Percentiles rank a stretch among this genome's conserved stretches.
Evolutionary conservation across 2,329 filamentous ascomycete genomes (phyloP).

Genomic region (Fusarium sp.): DNA sequence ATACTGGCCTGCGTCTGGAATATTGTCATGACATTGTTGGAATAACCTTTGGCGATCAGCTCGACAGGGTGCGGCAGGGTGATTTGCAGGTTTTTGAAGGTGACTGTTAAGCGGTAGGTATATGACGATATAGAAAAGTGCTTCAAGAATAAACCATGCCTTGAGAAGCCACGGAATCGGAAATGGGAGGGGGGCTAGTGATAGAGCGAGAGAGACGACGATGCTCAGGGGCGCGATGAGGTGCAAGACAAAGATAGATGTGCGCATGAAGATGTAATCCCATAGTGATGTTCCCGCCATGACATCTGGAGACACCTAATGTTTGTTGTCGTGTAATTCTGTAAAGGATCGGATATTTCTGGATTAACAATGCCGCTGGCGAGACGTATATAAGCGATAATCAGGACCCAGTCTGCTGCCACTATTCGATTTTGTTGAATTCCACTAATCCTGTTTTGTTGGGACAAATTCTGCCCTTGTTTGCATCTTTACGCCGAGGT

Average conservation of each 20-base stretch:
- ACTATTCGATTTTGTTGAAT: constrained; percentile 1
- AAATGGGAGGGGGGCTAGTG: constrained; percentile 39
- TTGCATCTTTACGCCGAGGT: background rate
- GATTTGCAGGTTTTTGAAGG: constrained; percentile 61
- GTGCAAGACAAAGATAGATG: constrained; percentile 58
- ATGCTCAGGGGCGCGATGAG: constrained; percentile 60
- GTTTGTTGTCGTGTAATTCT: background rate
- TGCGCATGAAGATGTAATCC: constrained; percentile 52
- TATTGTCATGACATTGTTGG: constrained; percentile 58
- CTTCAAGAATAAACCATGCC: constrained; percentile 59
- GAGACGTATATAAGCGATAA: background rate
- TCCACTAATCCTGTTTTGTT: background rate
- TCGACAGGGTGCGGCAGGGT: constrained; percentile 56
- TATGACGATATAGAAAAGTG: constrained; percentile 62
- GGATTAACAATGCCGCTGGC: background rate
- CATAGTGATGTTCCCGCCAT: constrained; percentile 23
- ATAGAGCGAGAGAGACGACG: constrained; percentile 52
- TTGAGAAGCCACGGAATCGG: constrained; percentile 49
- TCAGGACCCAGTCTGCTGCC: background rate
- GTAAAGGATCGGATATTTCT: no score
- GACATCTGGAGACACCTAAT: accelerated
- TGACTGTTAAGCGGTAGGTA: constrained; percentile 61
- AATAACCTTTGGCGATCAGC: constrained; percentile 61
- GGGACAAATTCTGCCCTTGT: background rate
- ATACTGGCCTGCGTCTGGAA: constrained; percentile 62